Base-by-base conservation (phyloP, 208 protist species). In the Crithidia sp. region DNA sequence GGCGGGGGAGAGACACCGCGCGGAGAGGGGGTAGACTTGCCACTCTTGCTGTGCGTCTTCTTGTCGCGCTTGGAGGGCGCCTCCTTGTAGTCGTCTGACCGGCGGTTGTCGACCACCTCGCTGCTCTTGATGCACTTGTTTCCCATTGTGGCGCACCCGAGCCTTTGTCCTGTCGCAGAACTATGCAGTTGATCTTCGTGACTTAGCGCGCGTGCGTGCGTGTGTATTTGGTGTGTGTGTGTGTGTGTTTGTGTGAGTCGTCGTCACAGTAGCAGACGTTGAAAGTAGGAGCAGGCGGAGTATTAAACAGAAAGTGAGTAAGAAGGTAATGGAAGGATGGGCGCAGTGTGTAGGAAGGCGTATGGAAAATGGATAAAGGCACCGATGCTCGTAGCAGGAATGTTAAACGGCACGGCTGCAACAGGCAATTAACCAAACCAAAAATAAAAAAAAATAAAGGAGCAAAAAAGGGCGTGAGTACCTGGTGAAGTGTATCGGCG, bases 61-160 rank as follows among this genome's bases (percentile, higher is more conserved):
- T 59, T 74, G 3, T 81, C 69, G 3, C 69, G 45, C 59, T 74
- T 74, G 3, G 59, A 19, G 1, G 55, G 64, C n/a, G 41, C 50
- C 43, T 74, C 73, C 9, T 62, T 2, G 59, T 71, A 54, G 41
- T 58, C n/a, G 37, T 40, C 55, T 7, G 19, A 45, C 2, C 47
- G 61, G 53, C 61, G 67, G 59, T 73, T 69, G 6, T 76, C 64
- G 9, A 67, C 83, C 17, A 70, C 66, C 50, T 84, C 75, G 47
- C 57, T 50, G 8, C 53, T 72, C 60, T 85, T 88, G 5, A 52
- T 61, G 63, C 83, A 85, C 28, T 72, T 83, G 19, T 82, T 77
- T 40, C 83, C 83, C 83, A 88, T 88, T 4, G 17, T 14, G 5
- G 37, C 28, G 28, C 28, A 19, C 12, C 5, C 6, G 57, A 40